Conservation (phyloP, 2,329 filamentous ascomycete species). For the Hypocrella siamensis region DNA sequence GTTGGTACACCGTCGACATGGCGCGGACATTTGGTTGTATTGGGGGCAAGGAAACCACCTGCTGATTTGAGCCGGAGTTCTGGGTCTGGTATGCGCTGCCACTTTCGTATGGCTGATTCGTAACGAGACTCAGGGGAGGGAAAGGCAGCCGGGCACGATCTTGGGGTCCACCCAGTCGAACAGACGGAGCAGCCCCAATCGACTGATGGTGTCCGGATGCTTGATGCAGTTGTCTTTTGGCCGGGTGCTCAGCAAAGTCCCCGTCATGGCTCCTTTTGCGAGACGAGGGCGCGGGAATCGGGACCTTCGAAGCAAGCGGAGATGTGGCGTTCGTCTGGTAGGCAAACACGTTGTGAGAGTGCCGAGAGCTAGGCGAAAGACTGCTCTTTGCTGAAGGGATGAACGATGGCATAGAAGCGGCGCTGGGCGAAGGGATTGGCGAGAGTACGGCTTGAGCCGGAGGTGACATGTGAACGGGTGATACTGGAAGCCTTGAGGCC, state of each 20-base stretch:
- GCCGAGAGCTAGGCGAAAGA: slow-evolving; percentile 24
- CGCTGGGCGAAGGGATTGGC: slow-evolving; percentile 34
- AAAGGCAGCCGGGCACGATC: slow-evolving; percentile 41
- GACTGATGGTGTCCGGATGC: slow-evolving; percentile 6
- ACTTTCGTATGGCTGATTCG: slow-evolving; percentile 22
- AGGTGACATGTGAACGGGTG: slow-evolving; percentile 26
- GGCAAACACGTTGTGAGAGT: slow-evolving; percentile 22
- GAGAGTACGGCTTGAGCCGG: slow-evolving; percentile 23
- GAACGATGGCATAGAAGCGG: slow-evolving; percentile 15
- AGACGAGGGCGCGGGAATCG: slow-evolving; percentile 20
- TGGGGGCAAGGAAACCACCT: slow-evolving; percentile 42
- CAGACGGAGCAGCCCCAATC: slow-evolving; percentile 4
- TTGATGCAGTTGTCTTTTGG: slow-evolving; percentile 29
- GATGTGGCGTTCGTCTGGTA: slow-evolving; percentile 26
- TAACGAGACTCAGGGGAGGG: slow-evolving; percentile 55
- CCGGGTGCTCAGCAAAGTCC: slow-evolving; percentile 34
- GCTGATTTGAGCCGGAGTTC: slow-evolving; percentile 13
- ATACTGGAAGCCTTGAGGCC: slow-evolving; percentile 33
- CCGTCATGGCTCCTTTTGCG: slow-evolving; percentile 37
- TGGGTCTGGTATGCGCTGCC: slow-evolving; percentile 25
- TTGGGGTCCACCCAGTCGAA: slow-evolving; percentile 7
- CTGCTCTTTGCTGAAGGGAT: slow-evolving; percentile 17
- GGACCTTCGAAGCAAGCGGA: slow-evolving; percentile 31
- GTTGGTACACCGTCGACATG: slow-evolving; percentile 63
- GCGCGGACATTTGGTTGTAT: slow-evolving; percentile 46